These are phyloP conservation scores for Euphorbia lathyris DNA, from an alignment of 345 rosid genomes.

Conservation along the genomic window DNA sequence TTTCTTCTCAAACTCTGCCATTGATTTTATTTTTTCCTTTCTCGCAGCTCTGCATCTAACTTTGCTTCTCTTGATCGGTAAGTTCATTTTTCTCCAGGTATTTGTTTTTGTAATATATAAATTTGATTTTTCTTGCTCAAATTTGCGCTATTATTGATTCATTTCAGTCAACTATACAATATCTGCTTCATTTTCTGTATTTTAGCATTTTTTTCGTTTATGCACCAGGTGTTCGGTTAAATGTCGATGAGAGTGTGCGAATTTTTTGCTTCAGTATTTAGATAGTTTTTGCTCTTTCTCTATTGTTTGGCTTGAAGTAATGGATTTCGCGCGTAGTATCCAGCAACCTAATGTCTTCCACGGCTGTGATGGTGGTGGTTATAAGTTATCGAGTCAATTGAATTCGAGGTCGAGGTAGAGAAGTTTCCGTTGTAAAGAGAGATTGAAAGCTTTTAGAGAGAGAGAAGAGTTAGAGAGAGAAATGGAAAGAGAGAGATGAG, in stretches of 20 bases:
- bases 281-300: neutral
- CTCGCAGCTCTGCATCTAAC: constrained; percentile 9
- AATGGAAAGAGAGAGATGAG: too few relatives aligned
- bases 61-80: constrained; percentile 36
- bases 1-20: constrained; percentile 25
- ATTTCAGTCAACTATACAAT: neutral
- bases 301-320: constrained; percentile 22
- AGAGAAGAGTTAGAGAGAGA: too few relatives aligned
- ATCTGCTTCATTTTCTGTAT: neutral
- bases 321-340: constrained; percentile 59
- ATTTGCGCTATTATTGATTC: neutral
- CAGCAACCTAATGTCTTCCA: constrained; percentile 39
- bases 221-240: constrained; percentile 40
- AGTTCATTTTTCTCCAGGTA: constrained; percentile 6
- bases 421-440: constrained; percentile 30
- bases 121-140: neutral
- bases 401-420: constrained; percentile 36
- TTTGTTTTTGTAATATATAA: neutral
- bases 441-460: too few relatives aligned
- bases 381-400: constrained; percentile 27
- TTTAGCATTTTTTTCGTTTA: constrained; percentile 1
- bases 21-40: constrained; percentile 5
- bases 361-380: constrained; percentile 31
- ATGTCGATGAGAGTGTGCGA: constrained; percentile 28
- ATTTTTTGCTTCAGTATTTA: constrained; percentile 17